Conservation (phyloP, 805 yeast species). For the Candida peoriensis region DNA sequence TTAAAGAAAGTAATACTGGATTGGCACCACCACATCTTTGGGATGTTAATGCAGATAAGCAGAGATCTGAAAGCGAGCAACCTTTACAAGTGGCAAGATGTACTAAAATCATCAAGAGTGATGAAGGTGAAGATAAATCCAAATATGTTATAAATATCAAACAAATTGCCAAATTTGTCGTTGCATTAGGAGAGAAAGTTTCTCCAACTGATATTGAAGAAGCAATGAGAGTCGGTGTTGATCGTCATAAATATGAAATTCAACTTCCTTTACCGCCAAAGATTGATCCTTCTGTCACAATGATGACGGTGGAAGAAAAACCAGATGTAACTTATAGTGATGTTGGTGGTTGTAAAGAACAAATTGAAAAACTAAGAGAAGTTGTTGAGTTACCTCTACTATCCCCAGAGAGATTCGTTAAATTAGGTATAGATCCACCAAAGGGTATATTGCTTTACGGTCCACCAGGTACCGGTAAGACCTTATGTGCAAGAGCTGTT, state of each 20-base stretch:
- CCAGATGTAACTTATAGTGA: conserved; percentile 98
- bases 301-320: conserved; percentile 99
- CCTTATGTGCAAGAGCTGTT: conserved; percentile 97
- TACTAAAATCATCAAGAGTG: conserved; percentile 83
- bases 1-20: conserved; percentile 97
- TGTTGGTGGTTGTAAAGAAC: conserved; percentile 98
- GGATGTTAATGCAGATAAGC: conserved; percentile 97
- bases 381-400: conserved; percentile 92
- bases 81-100: conserved; percentile 98
- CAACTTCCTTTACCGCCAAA: conserved; percentile 97
- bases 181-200: conserved; percentile 92
- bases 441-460: conserved; percentile 95
- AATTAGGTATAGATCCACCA: conserved; percentile 97
- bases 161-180: conserved; percentile 97
- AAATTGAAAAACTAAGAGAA: conserved; percentile 92
- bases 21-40: conserved; percentile 92
- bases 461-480: conserved; percentile 99
- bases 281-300: conserved; percentile 96
- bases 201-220: conserved; percentile 99
- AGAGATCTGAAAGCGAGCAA: conserved; percentile 87
- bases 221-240: conserved; percentile 99
- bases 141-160: conserved; percentile 95
- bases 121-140: conserved; percentile 68
- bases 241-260: conserved; percentile 93
- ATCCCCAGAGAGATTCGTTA: conserved; percentile 95